Conservation (phyloP, 2,329 filamentous ascomycete genomes). For the Epichloe coenophiala region DNA sequence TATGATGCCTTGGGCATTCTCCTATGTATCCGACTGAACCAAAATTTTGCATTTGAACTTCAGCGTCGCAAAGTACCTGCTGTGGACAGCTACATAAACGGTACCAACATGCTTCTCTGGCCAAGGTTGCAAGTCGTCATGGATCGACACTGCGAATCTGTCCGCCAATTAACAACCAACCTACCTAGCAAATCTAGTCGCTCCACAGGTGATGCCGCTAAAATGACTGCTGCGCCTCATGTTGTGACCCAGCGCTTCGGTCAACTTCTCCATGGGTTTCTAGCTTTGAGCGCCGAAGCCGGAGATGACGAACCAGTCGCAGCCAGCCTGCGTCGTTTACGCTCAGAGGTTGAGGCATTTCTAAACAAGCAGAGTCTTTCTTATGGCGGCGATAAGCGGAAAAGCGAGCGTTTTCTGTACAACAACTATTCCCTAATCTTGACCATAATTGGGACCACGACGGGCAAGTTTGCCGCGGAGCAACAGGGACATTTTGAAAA, state of each 20-base stretch:
- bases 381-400: slow-evolving; percentile 61
- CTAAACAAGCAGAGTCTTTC: slow-evolving; percentile 62
- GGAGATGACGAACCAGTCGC: slow-evolving; percentile 90
- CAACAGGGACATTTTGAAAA: slow-evolving; percentile 63
- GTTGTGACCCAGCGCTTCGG: slow-evolving; percentile 91
- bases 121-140: slow-evolving; percentile 89
- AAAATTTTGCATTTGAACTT: slow-evolving; percentile 86
- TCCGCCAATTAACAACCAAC: slow-evolving; percentile 48
- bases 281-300: slow-evolving; percentile 74
- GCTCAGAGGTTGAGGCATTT: slow-evolving; percentile 73
- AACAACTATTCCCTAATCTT: slow-evolving; percentile 95
- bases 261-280: slow-evolving; percentile 75
- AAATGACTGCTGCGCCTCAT: slow-evolving; percentile 71
- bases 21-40: slow-evolving; percentile 84
- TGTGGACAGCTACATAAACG: slow-evolving; percentile 85
- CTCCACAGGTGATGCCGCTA: slow-evolving; percentile 36
- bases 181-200: slow-evolving; percentile 32
- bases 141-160: slow-evolving; percentile 81
- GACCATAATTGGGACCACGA: slow-evolving; percentile 74
- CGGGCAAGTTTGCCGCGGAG: slow-evolving; percentile 60
- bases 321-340: slow-evolving; percentile 62
- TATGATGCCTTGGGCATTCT: slow-evolving; percentile 78
- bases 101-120: slow-evolving; percentile 91
- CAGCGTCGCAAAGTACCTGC: slow-evolving; percentile 84
- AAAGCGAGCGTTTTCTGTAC: slow-evolving; percentile 75